These are phyloP conservation scores for Cercospora berteroae DNA, from an alignment of 2,329 filamentous ascomycete genomes.

Conservation along the genomic window DNA sequence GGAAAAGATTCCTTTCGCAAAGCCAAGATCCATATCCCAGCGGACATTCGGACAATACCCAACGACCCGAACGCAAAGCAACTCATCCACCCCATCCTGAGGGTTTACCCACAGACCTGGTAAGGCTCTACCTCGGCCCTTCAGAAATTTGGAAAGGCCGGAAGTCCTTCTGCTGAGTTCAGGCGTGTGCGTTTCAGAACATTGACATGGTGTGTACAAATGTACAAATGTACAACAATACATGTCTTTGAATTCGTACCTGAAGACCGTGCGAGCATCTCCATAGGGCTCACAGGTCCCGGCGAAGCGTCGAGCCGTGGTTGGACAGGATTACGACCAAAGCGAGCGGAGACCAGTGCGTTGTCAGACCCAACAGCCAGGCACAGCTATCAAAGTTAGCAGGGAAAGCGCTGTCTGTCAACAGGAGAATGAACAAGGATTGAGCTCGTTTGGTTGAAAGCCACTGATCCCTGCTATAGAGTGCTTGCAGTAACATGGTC, in stretches of 20 bases:
- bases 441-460: not conserved
- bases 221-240: not conserved
- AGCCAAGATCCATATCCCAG: not conserved
- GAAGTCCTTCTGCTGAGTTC: not conserved
- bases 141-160: not conserved
- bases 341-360: not conserved
- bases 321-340: not conserved
- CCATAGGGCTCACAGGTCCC: not conserved
- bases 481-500: not conserved
- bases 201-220: not conserved
- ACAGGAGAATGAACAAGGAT: not conserved
- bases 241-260: not conserved
- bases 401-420: not conserved
- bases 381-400: not conserved
- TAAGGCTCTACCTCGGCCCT: not conserved
- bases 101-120: not conserved
- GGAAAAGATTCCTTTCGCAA: not conserved
- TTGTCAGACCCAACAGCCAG: not conserved
- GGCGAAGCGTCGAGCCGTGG: not conserved
- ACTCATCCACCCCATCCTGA: conserved; percentile 30
- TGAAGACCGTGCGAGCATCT: not conserved
- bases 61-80: not conserved
- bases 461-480: not conserved
- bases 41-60: not conserved
- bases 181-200: not conserved